These are phyloP conservation scores for Ganoderma sinense DNA, from an alignment of 1,284 basidiomycete species.

Conservation along the genomic window DNA sequence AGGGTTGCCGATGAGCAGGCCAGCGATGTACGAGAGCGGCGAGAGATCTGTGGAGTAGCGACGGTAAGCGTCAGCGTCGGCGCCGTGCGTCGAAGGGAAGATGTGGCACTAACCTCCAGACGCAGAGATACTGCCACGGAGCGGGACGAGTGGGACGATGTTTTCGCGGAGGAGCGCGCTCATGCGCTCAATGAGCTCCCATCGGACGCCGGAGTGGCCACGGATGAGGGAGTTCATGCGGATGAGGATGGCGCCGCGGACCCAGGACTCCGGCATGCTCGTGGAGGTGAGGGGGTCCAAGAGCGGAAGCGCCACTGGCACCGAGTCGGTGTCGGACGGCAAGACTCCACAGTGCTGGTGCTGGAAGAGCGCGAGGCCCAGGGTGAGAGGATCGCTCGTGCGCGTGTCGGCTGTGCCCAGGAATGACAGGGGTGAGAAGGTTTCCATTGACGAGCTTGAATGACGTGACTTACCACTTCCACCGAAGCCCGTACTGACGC, in stretches of 20 bases:
- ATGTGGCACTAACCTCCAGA: slow-evolving; percentile 65
- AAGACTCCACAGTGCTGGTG: slow-evolving; percentile 80
- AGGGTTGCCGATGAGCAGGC: slow-evolving; percentile 79
- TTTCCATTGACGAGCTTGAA: neutral
- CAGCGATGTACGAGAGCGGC: slow-evolving; percentile 88
- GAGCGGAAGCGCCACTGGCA: slow-evolving; percentile 62
- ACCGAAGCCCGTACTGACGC: slow-evolving; percentile 85
- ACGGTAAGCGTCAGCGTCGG: neutral
- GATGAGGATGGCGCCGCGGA: slow-evolving; percentile 87
- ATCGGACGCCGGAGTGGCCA: slow-evolving; percentile 89
- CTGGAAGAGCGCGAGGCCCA: slow-evolving; percentile 82
- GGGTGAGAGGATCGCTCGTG: slow-evolving; percentile 70
- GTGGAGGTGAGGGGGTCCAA: slow-evolving; percentile 71
- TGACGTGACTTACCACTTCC: slow-evolving; percentile 62
- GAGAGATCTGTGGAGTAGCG: slow-evolving; percentile 60
- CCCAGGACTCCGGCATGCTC: slow-evolving; percentile 90
- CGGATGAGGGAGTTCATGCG: slow-evolving; percentile 89
- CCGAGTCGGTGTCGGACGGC: slow-evolving; percentile 55
- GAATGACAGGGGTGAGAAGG: slow-evolving; percentile 9
- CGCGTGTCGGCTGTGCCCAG: slow-evolving; percentile 64
- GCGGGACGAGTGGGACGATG: slow-evolving; percentile 85
- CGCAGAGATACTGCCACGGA: slow-evolving; percentile 85
- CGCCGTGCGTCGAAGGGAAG: neutral
- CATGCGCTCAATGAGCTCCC: slow-evolving; percentile 85
- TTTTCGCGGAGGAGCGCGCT: slow-evolving; percentile 74